These are phyloP conservation scores for Hyphopichia wangnamkhiaoensis DNA, from an alignment of 1,139 yeast genomes.

Conservation along the genomic window DNA sequence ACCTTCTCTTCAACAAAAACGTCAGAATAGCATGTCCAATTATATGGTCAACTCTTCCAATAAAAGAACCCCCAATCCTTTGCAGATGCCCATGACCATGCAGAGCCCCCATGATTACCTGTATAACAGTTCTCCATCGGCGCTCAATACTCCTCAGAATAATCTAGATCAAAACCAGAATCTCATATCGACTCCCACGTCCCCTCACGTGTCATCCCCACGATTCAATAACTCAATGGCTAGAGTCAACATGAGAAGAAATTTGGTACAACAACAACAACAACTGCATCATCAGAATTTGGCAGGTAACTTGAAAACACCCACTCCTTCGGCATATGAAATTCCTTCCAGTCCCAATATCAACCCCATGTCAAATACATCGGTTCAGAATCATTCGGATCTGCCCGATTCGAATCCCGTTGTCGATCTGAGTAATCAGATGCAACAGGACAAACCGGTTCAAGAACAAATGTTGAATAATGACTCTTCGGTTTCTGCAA, in stretches of 20 bases:
- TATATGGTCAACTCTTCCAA: conserved; percentile 34
- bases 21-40: conserved; percentile 43
- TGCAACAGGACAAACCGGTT: not conserved
- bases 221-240: conserved; percentile 8
- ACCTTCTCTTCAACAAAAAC: conserved; percentile 32
- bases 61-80: conserved; percentile 34
- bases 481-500: not conserved
- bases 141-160: conserved; percentile 4
- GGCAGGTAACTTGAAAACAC: conserved; percentile 29
- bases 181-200: conserved; percentile 8
- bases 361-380: conserved; percentile 26
- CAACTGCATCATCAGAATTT: conserved; percentile 8
- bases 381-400: conserved; percentile 39
- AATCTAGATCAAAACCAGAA: conserved; percentile 5
- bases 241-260: conserved; percentile 11
- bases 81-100: conserved; percentile 18
- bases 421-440: conserved; percentile 1
- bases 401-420: conserved; percentile 41
- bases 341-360: conserved; percentile 44
- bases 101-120: conserved; percentile 14
- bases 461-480: conserved; percentile 1
- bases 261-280: conserved; percentile 15
- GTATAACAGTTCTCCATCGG: conserved; percentile 1
- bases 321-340: conserved; percentile 46
- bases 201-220: conserved; percentile 11